These are phyloP conservation scores for Myriosclerotinia curreyana DNA, from an alignment of 2,329 filamentous ascomycete species.

Conservation along the genomic window DNA sequence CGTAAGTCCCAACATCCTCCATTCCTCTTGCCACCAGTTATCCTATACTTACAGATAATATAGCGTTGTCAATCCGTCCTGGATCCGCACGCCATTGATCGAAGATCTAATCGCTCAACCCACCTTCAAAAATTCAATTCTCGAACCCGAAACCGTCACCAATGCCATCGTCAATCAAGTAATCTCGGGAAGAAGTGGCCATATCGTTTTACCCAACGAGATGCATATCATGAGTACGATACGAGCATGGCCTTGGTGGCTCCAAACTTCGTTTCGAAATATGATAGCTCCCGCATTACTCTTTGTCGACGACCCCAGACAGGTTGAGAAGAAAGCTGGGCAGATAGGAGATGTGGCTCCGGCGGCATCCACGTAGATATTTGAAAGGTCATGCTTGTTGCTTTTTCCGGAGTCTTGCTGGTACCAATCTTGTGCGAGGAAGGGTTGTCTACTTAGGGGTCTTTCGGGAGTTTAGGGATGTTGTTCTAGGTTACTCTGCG, in stretches of 20 bases:
- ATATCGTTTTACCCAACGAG: slow-evolving; percentile 51
- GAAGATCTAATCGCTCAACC: slow-evolving; percentile 49
- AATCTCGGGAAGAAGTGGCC: slow-evolving; percentile 49
- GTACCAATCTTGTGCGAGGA: not conserved
- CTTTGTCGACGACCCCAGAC: not conserved
- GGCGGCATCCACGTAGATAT: slow-evolving; percentile 15
- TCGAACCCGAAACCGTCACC: slow-evolving; percentile 61
- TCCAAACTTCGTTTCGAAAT: slow-evolving; percentile 31
- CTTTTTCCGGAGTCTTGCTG: slow-evolving; percentile 1
- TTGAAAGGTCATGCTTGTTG: not conserved
- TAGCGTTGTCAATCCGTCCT: slow-evolving; percentile 61
- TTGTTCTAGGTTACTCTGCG: slow-evolving; percentile 15
- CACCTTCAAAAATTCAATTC: slow-evolving; percentile 49
- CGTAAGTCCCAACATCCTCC: slow-evolving; percentile 29
- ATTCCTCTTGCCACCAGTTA: not conserved
- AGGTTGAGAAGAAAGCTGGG: not conserved
- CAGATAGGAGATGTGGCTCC: slow-evolving; percentile 4
- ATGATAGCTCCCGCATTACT: slow-evolving; percentile 23
- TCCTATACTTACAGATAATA: slow-evolving; percentile 11
- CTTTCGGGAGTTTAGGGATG: not conserved
- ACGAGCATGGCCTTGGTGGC: slow-evolving; percentile 36
- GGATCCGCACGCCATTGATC: slow-evolving; percentile 58
- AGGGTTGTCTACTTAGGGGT: not conserved
- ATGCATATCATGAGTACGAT: slow-evolving; percentile 25
- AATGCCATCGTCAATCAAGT: slow-evolving; percentile 60